Conservation (phyloP, 23 red algal genomes). For the Gracilaria gracilis region DNA sequence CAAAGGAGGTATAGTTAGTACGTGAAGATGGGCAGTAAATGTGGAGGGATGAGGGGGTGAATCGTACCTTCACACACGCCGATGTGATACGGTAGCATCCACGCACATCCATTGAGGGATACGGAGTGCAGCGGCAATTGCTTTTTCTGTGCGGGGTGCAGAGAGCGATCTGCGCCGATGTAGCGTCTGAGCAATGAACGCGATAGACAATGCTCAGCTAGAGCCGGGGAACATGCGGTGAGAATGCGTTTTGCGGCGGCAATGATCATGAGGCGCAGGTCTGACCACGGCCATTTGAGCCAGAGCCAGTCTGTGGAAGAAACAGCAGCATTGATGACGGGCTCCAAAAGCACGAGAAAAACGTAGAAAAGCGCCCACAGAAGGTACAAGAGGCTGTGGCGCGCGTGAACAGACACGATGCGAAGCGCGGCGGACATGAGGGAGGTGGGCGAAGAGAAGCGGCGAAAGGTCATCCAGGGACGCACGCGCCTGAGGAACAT, state of each 20-base stretch:
- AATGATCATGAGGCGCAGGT: constrained; percentile 17
- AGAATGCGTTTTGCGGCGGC: constrained; percentile 30
- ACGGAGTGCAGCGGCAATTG: constrained; percentile 46
- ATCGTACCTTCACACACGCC: constrained; percentile 63
- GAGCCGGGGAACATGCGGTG: constrained; percentile 20
- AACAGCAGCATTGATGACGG: constrained; percentile 17
- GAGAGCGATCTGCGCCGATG: constrained; percentile 28
- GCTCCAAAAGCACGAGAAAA: constrained; percentile 37
- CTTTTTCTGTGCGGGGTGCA: constrained; percentile 8
- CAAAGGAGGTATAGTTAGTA: neutral
- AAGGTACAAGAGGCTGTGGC: constrained; percentile 41
- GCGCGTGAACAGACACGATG: constrained; percentile 31
- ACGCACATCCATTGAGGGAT: constrained; percentile 60
- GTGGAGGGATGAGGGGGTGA: neutral
- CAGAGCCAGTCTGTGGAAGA: constrained; percentile 38
- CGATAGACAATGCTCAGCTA: constrained; percentile 39
- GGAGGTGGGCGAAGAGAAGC: neutral
- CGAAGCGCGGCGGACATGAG: constrained; percentile 27
- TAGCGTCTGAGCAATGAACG: constrained; percentile 17
- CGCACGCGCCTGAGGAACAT: neutral
- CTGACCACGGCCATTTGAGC: constrained; percentile 35
- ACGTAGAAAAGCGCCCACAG: constrained; percentile 42
- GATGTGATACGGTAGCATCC: constrained; percentile 72
- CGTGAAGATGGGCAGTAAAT: neutral
- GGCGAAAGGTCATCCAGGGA: constrained; percentile 6